phyloP scores from a whole-genome alignment of 805 yeast species.

The Cyberlindnera euphorbiiphila region DNA sequence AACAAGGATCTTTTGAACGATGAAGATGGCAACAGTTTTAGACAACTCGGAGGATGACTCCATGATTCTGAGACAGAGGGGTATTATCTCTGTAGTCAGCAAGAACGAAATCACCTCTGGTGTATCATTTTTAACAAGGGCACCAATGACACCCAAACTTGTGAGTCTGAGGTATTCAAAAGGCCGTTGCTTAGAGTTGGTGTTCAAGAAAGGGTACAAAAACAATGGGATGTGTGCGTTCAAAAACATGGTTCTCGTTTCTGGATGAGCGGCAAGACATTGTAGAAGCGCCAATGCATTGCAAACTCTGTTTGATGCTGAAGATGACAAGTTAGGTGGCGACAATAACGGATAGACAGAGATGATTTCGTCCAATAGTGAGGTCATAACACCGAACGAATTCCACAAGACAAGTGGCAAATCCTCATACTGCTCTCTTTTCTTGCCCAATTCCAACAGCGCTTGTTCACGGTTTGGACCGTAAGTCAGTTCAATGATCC shows the following conservation, averaged over 20 bases:
- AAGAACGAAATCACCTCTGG: conserved; percentile 91
- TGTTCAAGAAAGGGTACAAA: conserved; percentile 88
- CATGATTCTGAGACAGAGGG: conserved; percentile 90
- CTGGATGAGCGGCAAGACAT: conserved; percentile 94
- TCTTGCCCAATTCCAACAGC: conserved; percentile 84
- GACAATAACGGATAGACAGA: conserved; percentile 85
- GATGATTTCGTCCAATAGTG: conserved; percentile 82
- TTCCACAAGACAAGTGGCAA: conserved; percentile 92
- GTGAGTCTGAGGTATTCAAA: conserved; percentile 93
- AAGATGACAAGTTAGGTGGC: conserved; percentile 80
- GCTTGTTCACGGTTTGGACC: conserved; percentile 95
- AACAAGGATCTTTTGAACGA: conserved; percentile 84
- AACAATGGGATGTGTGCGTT: conserved; percentile 91
- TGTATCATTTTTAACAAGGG: conserved; percentile 91
- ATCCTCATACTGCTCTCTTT: conserved; percentile 92
- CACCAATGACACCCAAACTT: conserved; percentile 94
- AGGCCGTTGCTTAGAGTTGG: conserved; percentile 86
- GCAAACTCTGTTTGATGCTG: conserved; percentile 90
- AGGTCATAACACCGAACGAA: conserved; percentile 94
- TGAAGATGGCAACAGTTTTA: conserved; percentile 95
- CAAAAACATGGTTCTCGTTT: conserved; percentile 78
- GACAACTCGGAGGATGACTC: conserved; percentile 91
- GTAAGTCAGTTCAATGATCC: conserved; percentile 86
- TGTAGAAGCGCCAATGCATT: conserved; percentile 92
- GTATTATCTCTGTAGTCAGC: conserved; percentile 94